Evolutionary conservation across 2,329 filamentous ascomycete genomes (phyloP).

Genomic region (Aspergillus ochraceus): DNA sequence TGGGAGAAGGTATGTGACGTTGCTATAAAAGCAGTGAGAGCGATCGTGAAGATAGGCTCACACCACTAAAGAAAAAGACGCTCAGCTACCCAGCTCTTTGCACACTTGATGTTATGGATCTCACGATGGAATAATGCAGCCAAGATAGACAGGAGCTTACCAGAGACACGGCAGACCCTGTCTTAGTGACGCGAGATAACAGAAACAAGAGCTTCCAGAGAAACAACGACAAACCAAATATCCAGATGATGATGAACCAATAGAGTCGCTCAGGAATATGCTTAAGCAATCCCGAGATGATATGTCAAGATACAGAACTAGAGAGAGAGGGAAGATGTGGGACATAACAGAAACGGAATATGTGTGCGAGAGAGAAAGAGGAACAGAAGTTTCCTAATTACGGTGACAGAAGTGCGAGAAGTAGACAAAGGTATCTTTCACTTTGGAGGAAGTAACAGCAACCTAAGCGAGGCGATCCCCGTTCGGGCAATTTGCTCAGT

Average conservation of each 20-base stretch:
- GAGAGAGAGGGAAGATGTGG: background rate
- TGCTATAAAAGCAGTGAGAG: background rate
- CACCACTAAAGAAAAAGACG: background rate
- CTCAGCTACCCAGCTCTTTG: background rate
- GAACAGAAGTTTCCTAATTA: background rate
- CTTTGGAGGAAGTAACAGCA: constrained; percentile 6
- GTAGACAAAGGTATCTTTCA: constrained; percentile 12
- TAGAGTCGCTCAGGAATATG: background rate
- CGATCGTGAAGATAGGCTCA: background rate
- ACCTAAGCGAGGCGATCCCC: constrained; percentile 18
- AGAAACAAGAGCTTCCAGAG: background rate
- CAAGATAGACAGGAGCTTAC: background rate
- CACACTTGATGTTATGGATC: background rate
- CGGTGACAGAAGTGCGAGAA: background rate
- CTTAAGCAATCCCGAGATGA: background rate
- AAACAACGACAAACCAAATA: background rate
- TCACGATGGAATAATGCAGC: background rate
- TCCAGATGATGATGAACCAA: background rate
- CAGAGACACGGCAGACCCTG: background rate
- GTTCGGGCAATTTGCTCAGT: constrained; percentile 11
- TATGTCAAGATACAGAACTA: background rate
- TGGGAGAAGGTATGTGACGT: too few species aligned
- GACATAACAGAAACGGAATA: background rate
- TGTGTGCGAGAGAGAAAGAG: background rate
- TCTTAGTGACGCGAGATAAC: background rate